Conservation (phyloP, 345 rosid species). For the Diplotaxis tenuifolia region DNA sequence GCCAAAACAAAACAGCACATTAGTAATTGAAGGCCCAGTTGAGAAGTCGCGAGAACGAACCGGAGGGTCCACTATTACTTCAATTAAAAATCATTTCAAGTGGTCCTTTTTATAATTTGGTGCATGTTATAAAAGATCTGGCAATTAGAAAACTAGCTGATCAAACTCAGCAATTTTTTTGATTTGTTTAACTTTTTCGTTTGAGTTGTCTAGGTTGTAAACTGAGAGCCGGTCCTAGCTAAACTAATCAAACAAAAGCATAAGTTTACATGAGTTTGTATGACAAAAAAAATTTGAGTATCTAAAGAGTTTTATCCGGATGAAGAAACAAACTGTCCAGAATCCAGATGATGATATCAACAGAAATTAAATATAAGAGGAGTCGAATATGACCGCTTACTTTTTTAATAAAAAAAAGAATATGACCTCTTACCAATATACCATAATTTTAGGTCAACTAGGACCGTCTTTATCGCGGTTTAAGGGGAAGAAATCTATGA, state of each 20-base stretch:
- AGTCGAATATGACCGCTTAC: too few species aligned
- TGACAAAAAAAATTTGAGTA: background rate
- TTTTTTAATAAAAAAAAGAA: too few species aligned
- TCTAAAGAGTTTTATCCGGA: background rate
- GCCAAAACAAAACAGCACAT: background rate
- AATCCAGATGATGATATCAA: background rate
- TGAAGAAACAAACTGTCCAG: background rate
- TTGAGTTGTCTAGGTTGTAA: background rate
- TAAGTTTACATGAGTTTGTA: background rate
- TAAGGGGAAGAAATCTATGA: too few species aligned
- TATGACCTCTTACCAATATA: background rate
- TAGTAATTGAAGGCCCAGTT: conserved; percentile 15
- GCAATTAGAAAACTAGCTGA: background rate
- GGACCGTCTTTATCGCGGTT: too few species aligned
- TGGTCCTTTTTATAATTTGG: background rate
- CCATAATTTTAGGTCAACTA: background rate
- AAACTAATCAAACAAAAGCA: background rate
- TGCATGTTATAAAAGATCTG: background rate
- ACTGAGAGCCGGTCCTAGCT: background rate
- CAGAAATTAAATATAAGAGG: background rate
- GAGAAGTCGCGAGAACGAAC: conserved; percentile 24
- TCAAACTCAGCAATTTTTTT: background rate
- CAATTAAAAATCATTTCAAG: background rate
- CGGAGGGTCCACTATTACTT: conserved; percentile 15
- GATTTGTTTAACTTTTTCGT: background rate